Evolutionary conservation across 2,329 filamentous ascomycete genomes (phyloP).

Genomic region (Diaporthe citrichinensis): DNA sequence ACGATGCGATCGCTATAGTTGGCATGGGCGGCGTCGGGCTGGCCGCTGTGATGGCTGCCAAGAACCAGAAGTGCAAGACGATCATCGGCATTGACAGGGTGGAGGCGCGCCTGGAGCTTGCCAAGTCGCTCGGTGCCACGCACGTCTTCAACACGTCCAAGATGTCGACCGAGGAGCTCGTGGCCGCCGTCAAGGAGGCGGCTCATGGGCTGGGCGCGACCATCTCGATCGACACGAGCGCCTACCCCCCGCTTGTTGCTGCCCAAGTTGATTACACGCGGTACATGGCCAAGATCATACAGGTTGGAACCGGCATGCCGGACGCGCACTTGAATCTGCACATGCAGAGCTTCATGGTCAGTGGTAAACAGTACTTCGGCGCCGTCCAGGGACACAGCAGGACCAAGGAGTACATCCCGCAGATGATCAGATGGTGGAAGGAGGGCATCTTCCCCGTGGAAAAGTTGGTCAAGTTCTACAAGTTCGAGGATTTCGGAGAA

Average conservation of each 20-base stretch:
- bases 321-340: constrained; percentile 58
- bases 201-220: constrained; percentile 62
- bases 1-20: constrained; percentile 46
- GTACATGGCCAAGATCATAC: constrained; percentile 62
- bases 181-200: constrained; percentile 60
- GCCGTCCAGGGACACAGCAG: constrained; percentile 50
- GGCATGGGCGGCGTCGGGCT: constrained; percentile 49
- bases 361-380: constrained; percentile 63
- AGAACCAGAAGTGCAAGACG: constrained; percentile 37
- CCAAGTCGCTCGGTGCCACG: constrained; percentile 57
- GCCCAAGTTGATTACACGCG: constrained; percentile 58
- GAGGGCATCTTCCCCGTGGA: constrained; percentile 44
- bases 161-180: constrained; percentile 57
- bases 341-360: constrained; percentile 60
- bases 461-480: constrained; percentile 42
- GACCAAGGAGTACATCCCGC: constrained; percentile 56
- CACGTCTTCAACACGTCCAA: constrained; percentile 49
- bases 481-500: constrained; percentile 40
- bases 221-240: constrained; percentile 65
- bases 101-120: constrained; percentile 55
- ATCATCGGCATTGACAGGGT: constrained; percentile 60
- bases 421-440: constrained; percentile 44
- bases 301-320: constrained; percentile 63
- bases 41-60: constrained; percentile 43
- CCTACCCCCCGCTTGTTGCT: constrained; percentile 55